phyloP scores from a whole-genome alignment of 352 stramenopile genomes.

The Phytophthora sp. region DNA sequence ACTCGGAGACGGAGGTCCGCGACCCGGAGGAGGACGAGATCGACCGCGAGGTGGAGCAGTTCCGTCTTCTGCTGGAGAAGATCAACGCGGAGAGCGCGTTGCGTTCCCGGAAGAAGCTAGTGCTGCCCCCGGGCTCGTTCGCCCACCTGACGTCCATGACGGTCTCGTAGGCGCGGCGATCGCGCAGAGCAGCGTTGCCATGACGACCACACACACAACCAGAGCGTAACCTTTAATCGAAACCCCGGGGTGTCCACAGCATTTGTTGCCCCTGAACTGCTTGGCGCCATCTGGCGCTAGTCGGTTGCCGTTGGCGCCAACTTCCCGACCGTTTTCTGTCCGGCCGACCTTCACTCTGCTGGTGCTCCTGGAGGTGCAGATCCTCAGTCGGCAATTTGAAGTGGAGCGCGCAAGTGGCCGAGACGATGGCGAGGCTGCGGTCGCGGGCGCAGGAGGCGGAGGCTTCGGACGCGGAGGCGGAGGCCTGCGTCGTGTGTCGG shows the following conservation, averaged over 20 bases:
- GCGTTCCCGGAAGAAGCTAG: conserved; percentile 69
- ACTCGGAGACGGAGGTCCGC: conserved; percentile 30
- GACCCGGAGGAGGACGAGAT: conserved; percentile 60
- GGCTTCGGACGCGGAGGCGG: conserved; percentile 8
- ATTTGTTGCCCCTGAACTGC: background rate
- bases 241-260: background rate
- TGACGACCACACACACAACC: too few relatives aligned
- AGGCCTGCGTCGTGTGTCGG: conserved; percentile 46
- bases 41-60: conserved; percentile 81
- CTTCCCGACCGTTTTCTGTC: conserved; percentile 10
- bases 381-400: conserved; percentile 36
- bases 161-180: conserved; percentile 24
- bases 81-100: conserved; percentile 65
- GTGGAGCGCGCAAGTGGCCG: background rate
- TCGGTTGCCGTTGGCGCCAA: conserved; percentile 17
- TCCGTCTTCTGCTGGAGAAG: conserved; percentile 72
- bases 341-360: conserved; percentile 8
- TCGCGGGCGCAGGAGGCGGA: conserved; percentile 1
- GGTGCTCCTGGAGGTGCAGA: background rate
- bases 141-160: conserved; percentile 38
- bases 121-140: conserved; percentile 73
- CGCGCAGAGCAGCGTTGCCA: background rate
- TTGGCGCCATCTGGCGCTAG: conserved; percentile 14
- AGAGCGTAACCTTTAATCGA: background rate
- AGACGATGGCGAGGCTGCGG: conserved; percentile 28